Evolutionary conservation across 306 rosid species (phyloP), one percentile per base, ranked within the genome.

Genomic region (Lathyrus aphaca): DNA sequence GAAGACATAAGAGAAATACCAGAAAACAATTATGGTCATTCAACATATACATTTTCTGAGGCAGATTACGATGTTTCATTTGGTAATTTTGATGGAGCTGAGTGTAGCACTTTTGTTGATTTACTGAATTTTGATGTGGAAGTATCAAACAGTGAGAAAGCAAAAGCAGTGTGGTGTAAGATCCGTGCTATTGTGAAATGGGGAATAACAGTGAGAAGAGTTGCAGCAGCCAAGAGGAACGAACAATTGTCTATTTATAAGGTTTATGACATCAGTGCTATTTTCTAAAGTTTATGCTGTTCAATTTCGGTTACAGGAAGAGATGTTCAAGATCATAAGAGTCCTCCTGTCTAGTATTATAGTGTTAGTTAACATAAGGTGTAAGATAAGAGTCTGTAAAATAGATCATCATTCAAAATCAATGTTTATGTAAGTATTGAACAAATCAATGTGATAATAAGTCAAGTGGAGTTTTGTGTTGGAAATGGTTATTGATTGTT

Each of bases 161-260:
- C 80, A 12, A 89, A 75, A 80, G 91, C 80, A 43, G 74, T 70
- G 48, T 80, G 88, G 88, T 75, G 72, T 35, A 86, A 73, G 80
- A 64, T 86, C 56, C 66, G 44, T 10, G 77, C 67, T 23, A 75
- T 67, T 60, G 40, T 87, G 67, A 86, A 71, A 74, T 81, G 83
- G 82, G 69, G 70, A 53, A 51, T 86, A 61, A 66, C 74, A 4
- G 77, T 72, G 4, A 68, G 67, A 73, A 79, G 58, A 71, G 39
- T 27, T 44, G 86, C 32, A 18, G 85, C 79, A 60, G 78, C 84
- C 2, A 83, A 27, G 76, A 83, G 57, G 71, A 76, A 72, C 75
- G 74, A 81, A 18, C 58, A 62, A 35, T 64, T 72, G 14, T 4
- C 39, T 35, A 0, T 6, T 35, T 6, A 35, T 35, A 35, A 40